These are phyloP conservation scores for Microstegium vimineum DNA, from an alignment of 176 grass and related monocot species.

Conservation along the genomic window DNA sequence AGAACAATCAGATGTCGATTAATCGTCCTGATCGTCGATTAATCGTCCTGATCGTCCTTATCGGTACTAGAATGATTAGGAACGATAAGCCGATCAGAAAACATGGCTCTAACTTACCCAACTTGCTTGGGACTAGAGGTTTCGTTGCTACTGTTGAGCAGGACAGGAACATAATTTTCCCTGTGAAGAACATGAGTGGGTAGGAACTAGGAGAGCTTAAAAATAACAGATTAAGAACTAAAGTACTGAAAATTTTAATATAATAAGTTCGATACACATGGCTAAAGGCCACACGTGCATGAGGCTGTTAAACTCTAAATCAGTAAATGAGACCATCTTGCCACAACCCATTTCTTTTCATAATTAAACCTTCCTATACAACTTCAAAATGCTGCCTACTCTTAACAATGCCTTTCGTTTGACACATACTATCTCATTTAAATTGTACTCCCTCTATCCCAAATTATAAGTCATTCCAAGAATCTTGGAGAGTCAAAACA, in stretches of 20 bases:
- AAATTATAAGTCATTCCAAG: too few relatives aligned
- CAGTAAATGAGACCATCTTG: background rate
- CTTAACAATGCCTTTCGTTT: background rate
- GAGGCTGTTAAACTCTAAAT: background rate
- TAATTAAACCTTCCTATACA: background rate
- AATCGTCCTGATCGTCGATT: too few relatives aligned
- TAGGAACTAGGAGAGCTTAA: background rate
- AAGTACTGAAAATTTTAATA: slow-evolving; percentile 11
- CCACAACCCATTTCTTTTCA: background rate
- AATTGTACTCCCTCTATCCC: too few relatives aligned
- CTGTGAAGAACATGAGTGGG: background rate
- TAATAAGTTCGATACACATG: background rate
- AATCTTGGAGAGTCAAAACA: too few relatives aligned
- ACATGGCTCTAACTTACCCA: background rate
- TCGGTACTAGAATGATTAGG: too few relatives aligned
- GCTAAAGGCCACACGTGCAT: background rate
- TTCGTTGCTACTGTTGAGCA: background rate
- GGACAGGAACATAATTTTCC: background rate
- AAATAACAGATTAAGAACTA: background rate
- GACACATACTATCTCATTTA: background rate
- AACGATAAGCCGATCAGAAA: too few relatives aligned
- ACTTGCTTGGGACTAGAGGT: background rate
- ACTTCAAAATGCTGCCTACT: background rate
- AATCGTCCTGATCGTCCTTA: too few relatives aligned
- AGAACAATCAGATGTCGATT: too few relatives aligned